A percentile compares a stretch with the other conserved stretches of the same genome.
phyloP scores from a whole-genome alignment of 2,329 filamentous ascomycete species.

The Fonsecaea erecta region DNA sequence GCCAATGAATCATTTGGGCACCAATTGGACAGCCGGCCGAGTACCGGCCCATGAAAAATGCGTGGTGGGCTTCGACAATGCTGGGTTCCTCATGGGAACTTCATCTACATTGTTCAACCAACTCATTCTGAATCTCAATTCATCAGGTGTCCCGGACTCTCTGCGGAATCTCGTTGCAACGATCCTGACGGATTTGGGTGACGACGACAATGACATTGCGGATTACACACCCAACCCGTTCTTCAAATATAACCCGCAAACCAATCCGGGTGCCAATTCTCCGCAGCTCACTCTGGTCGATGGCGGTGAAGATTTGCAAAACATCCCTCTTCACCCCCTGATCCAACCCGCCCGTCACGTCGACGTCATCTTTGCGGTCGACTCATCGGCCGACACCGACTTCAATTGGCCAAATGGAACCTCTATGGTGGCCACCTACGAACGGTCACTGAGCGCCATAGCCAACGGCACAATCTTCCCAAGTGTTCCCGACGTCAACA shows the following conservation, averaged over 20 bases:
- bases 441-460: conserved; percentile 64
- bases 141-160: conserved; percentile 56
- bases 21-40: conserved; percentile 68
- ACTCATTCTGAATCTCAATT: conserved; percentile 69
- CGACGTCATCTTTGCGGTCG: conserved; percentile 81
- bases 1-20: conserved; percentile 72
- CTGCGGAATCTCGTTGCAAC: conserved; percentile 48
- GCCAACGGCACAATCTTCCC: conserved; percentile 74
- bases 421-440: conserved; percentile 72
- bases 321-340: conserved; percentile 77
- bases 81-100: conserved; percentile 83
- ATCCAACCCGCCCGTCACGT: conserved; percentile 73
- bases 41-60: conserved; percentile 65
- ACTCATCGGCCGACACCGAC: conserved; percentile 73
- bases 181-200: conserved; percentile 62
- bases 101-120: conserved; percentile 84
- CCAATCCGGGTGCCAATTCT: conserved; percentile 61
- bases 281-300: conserved; percentile 72
- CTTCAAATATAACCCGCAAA: conserved; percentile 64
- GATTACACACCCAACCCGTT: conserved; percentile 78
- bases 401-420: conserved; percentile 78
- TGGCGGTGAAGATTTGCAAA: conserved; percentile 77
- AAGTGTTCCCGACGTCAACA: conserved; percentile 72
- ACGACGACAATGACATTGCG: conserved; percentile 72
- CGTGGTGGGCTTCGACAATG: conserved; percentile 79